Percentiles rank a stretch among this genome's conserved stretches.
Conservation (phyloP, 1,284 basidiomycete species). For the Lignosus rhinocerotis region DNA sequence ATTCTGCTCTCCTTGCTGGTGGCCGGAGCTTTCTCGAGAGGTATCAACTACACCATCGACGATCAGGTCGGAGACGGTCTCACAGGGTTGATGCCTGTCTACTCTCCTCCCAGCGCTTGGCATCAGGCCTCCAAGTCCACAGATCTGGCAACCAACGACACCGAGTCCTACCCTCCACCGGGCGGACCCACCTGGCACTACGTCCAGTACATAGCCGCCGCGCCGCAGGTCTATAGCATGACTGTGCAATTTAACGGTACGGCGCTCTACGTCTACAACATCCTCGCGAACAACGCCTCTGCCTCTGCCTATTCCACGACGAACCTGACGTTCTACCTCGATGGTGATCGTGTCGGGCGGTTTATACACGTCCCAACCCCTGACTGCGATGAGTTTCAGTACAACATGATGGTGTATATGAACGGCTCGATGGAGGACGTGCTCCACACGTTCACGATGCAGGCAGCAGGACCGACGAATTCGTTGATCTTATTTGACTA, state of each 20-base stretch:
- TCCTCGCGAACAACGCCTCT: constrained; percentile 2
- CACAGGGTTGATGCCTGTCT: constrained; percentile 18
- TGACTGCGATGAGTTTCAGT: not conserved
- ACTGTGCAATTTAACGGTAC: not conserved
- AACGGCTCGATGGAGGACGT: not conserved
- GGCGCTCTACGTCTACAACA: constrained; percentile 11
- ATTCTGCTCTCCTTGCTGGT: too few species aligned
- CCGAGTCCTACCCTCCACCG: too few species aligned
- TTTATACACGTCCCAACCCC: not conserved
- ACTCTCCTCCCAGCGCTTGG: constrained; percentile 15
- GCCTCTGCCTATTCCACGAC: not conserved
- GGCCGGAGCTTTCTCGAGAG: too few species aligned
- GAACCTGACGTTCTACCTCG: constrained; percentile 7
- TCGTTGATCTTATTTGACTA: constrained; percentile 12
- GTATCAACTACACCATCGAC: constrained; percentile 8
- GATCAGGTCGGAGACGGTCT: constrained; percentile 22
- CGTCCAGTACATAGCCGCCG: not conserved
- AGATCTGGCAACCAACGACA: not conserved
- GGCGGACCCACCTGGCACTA: constrained; percentile 4
- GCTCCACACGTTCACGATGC: constrained; percentile 1
- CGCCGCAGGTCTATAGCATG: not conserved
- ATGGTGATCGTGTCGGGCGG: not conserved
- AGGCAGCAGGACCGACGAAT: not conserved
- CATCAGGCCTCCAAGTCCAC: constrained; percentile 19
- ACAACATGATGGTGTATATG: not conserved